Conservation (phyloP, 2,329 filamentous ascomycete genomes). For the Pseudovirgaria hyperparasitica region DNA sequence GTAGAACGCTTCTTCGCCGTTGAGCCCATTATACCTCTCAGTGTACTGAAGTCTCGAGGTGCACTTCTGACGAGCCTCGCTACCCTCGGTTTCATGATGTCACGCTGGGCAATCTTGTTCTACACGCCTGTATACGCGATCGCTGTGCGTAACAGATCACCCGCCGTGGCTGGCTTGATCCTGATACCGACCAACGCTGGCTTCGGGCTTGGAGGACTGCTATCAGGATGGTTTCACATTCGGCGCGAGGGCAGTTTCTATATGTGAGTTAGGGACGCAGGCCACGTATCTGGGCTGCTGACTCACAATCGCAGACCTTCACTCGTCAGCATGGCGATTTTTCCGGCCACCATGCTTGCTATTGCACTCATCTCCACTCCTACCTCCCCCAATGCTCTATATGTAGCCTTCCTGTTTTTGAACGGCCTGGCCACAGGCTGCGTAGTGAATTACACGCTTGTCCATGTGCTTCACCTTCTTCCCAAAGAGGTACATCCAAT, state of each 20-base stretch:
- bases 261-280: conserved; percentile 22
- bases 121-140: conserved; percentile 72
- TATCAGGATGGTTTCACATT: conserved; percentile 66
- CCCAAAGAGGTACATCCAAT: conserved; percentile 56
- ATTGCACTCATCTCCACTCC: conserved; percentile 45
- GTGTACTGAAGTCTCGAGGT: conserved; percentile 55
- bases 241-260: conserved; percentile 63
- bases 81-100: conserved; percentile 67
- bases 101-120: conserved; percentile 69
- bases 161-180: conserved; percentile 59
- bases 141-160: conserved; percentile 56
- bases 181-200: conserved; percentile 72
- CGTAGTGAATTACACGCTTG: conserved; percentile 66
- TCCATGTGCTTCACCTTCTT: conserved; percentile 65
- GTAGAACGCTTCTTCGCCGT: conserved; percentile 51
- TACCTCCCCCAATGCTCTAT: conserved; percentile 36
- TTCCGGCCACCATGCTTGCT: conserved; percentile 45
- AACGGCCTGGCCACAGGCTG: conserved; percentile 66
- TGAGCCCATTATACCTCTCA: conserved; percentile 64
- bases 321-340: conserved; percentile 47
- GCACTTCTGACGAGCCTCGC: conserved; percentile 61
- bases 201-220: conserved; percentile 60
- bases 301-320: conserved; percentile 32
- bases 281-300: conserved; percentile 4
- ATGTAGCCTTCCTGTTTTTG: conserved; percentile 48